Evolutionary conservation across 345 rosid genomes (phyloP), one percentile per base, ranked within the genome.

Genomic region (Jatropha curcas): DNA sequence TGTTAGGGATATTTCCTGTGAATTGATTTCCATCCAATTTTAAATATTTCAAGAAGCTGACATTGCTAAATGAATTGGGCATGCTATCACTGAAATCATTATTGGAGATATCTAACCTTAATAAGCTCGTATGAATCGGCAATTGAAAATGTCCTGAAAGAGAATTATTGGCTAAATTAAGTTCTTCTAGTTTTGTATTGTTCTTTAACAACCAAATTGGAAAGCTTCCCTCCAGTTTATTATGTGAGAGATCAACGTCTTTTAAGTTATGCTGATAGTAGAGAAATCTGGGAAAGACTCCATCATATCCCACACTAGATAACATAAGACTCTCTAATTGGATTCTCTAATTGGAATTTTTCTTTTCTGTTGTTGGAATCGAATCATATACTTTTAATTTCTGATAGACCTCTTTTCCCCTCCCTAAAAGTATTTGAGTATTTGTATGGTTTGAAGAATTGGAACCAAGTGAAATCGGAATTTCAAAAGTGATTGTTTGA

Each of bases 391-490:
- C 39, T n/a, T 31, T 1, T 33, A 19, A 11, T 34, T 60, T 24
- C 16, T 24, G 9, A 60, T 60, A 33, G 16, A 60, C 10, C 9
- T 4, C 19, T 60, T 59, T 1, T 59, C 13, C 7, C 1, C 11
- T 14, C 13, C 24, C 31, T 16, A 3, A 19, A 75, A 28, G 2
- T 16, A 7, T 34, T 34, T 59, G 53, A 67, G 72, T 4, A 24
- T n/a, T 51, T 13, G 72, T 59, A 17, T 4, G 61, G 37, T n/a
- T 74, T 67, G n/a, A 57, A 57, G 3, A 74, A 60, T 7, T n/a
- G n/a, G 77, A 39, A 3, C 3, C 2, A 19, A 74, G 55, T 16
- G 72, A 48, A 10, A 25, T 50, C 48, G 78, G 78, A 2, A 74
- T 34, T 48, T 59, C 67, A 13, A 74, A n/a, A 68, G 0, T 24